Evolutionary conservation across 495 filamentous ascomycete species (phyloP).

Genomic region (Penicillium arizonense): DNA sequence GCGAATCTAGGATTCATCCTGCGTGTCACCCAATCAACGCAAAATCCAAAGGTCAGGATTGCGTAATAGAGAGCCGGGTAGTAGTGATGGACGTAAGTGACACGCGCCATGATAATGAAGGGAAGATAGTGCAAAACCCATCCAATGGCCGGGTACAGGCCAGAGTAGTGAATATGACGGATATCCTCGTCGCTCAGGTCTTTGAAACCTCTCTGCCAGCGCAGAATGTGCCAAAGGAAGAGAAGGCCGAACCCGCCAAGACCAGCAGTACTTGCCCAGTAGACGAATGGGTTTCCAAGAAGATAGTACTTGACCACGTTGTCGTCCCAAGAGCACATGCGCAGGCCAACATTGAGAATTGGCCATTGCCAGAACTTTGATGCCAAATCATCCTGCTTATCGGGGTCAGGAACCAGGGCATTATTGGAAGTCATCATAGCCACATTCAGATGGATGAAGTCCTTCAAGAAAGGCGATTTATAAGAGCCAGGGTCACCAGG

Average conservation of each 20-base stretch:
- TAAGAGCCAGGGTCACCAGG: constrained; percentile 88
- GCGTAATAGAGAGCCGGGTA: constrained; percentile 99
- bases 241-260: constrained; percentile 70
- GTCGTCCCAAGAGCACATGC: constrained; percentile 99
- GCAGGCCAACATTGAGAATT: constrained; percentile 86
- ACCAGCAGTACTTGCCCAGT: constrained; percentile 86
- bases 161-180: constrained; percentile 91
- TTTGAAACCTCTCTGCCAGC: constrained; percentile 93
- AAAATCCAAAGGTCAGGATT: constrained; percentile 85
- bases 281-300: constrained; percentile 92
- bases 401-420: constrained; percentile 93
- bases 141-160: constrained; percentile 85
- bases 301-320: constrained; percentile 96
- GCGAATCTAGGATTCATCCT: constrained; percentile 57
- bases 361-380: constrained; percentile 99
- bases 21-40: constrained; percentile 76
- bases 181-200: constrained; percentile 79
- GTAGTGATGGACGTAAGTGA: constrained; percentile 99
- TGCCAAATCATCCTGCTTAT: constrained; percentile 97
- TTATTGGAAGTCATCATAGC: constrained; percentile 99
- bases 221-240: constrained; percentile 80
- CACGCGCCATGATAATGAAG: constrained; percentile 95
- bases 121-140: constrained; percentile 97
- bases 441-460: constrained; percentile 97
- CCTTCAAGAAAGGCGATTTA: constrained; percentile 92